Conservation (phyloP, 2,329 filamentous ascomycete species). For the Colletotrichum cordylinicola region DNA sequence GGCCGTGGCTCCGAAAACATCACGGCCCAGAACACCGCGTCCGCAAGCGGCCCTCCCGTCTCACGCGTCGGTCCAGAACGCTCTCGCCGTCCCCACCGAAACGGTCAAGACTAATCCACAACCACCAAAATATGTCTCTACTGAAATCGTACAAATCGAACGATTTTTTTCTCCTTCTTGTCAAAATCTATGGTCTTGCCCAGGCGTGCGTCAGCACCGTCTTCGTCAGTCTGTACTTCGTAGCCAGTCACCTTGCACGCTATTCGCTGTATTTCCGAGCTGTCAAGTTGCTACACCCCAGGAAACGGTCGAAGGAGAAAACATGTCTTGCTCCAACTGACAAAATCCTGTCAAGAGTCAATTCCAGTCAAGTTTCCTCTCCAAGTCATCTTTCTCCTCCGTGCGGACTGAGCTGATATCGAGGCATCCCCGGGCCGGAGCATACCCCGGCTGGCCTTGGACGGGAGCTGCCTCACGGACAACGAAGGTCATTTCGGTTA, state of each 20-base stretch:
- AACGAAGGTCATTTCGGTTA: constrained; percentile 13
- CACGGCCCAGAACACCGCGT: neutral
- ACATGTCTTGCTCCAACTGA: neutral
- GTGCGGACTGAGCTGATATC: neutral
- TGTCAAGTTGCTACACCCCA: neutral
- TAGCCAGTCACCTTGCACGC: neutral
- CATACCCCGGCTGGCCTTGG: neutral
- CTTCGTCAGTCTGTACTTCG: neutral
- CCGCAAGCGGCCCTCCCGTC: neutral
- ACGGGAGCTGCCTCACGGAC: neutral
- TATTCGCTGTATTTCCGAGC: neutral
- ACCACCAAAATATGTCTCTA: neutral
- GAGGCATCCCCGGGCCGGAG: neutral
- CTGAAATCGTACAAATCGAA: neutral
- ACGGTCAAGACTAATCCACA: neutral
- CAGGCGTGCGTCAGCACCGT: neutral
- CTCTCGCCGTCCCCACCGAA: neutral
- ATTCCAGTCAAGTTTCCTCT: neutral
- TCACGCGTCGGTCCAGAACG: neutral
- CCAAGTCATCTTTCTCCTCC: neutral
- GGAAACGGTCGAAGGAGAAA: neutral
- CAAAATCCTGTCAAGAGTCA: neutral
- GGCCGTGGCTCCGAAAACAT: neutral
- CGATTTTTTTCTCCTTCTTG: neutral
- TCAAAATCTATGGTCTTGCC: neutral